Conservation (phyloP, 345 rosid genomes). For the Eucalyptus brandiana region DNA sequence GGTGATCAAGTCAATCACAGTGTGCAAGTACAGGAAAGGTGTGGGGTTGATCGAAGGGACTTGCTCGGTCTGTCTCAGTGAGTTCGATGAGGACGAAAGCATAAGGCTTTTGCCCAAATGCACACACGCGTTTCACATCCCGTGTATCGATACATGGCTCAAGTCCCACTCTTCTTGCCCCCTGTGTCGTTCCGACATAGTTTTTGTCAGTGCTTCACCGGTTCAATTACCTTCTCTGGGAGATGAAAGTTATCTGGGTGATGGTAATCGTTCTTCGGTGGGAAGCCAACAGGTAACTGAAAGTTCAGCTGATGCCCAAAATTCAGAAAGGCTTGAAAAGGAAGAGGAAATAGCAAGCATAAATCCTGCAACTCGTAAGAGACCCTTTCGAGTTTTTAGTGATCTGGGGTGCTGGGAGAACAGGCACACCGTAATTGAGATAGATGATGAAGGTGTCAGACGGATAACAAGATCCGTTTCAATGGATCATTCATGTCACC, state of each 20-base stretch:
- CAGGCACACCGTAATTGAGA: constrained; percentile 22
- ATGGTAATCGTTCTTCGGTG: neutral
- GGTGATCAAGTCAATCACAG: constrained; percentile 53
- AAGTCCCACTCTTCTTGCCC: constrained; percentile 86
- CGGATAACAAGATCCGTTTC: constrained; percentile 29
- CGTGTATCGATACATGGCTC: constrained; percentile 91
- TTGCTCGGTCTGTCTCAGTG: constrained; percentile 88
- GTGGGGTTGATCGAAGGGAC: constrained; percentile 44
- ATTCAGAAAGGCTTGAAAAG: neutral
- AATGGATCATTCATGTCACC: constrained; percentile 46
- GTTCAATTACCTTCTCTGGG: neutral
- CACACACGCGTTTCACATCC: constrained; percentile 72
- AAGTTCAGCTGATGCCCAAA: neutral
- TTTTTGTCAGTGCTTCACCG: constrained; percentile 12
- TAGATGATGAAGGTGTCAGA: constrained; percentile 11
- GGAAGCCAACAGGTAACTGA: neutral
- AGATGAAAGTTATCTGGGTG: constrained; percentile 7
- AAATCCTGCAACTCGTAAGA: neutral
- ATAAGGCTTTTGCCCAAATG: constrained; percentile 86
- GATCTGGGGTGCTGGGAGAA: constrained; percentile 16
- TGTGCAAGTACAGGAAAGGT: constrained; percentile 48
- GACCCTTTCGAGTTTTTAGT: constrained; percentile 19
- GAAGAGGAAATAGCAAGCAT: neutral
- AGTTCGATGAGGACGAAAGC: constrained; percentile 71
- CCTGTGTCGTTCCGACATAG: constrained; percentile 65